Evolutionary conservation across 169 alveolate genomes (phyloP), one percentile per base, ranked within the genome.

Genomic region (Cryptosporidium parvum): DNA sequence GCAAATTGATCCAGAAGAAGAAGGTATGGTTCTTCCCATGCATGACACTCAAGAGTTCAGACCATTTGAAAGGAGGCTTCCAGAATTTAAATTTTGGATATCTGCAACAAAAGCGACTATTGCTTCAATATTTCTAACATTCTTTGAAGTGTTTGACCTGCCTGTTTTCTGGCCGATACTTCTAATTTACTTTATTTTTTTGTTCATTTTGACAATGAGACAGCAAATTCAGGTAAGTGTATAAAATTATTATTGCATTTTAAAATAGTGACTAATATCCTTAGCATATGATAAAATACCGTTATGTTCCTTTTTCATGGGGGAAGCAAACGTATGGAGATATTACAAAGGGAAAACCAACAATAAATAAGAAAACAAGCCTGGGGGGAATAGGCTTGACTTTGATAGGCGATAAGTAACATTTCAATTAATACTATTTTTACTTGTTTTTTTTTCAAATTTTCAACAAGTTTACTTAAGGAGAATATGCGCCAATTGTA

Each of bases 121-220:
- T 68, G 59, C 92, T 53, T 92, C 96, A 67, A 85, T 91, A 58
- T 0, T 91, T 8, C 70, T 92, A 67, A 86, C 94, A 39, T 87
- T 72, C 42, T 94, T 94, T 91, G 94, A 93, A 52, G 75, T 92
- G 70, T 85, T 96, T 68, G 97, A 96, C 86, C 70, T 96, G 58
- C 97, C 97, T 14, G 98, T 96, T 33, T 96, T 95, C 86, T 96
- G 98, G 98, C 98, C 98, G 29, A 84, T 96, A 59, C 92, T 96
- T 58, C 93, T 96, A 35, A 56, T 96, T 51, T 96, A 96, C 86
- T 96, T 96, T 92, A 85, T 96, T 29, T 71, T 94, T 44, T 92
- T 96, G 61, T 96, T 96, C 80, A 62, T 94, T 3, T 86, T 95
- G 31, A 95, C 98, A 18, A 96, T 96, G 98, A 96, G 95, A 70